Conservation (phyloP, 192 early-diverging fungal genomes). For the Hyaloraphidium curvatum region DNA sequence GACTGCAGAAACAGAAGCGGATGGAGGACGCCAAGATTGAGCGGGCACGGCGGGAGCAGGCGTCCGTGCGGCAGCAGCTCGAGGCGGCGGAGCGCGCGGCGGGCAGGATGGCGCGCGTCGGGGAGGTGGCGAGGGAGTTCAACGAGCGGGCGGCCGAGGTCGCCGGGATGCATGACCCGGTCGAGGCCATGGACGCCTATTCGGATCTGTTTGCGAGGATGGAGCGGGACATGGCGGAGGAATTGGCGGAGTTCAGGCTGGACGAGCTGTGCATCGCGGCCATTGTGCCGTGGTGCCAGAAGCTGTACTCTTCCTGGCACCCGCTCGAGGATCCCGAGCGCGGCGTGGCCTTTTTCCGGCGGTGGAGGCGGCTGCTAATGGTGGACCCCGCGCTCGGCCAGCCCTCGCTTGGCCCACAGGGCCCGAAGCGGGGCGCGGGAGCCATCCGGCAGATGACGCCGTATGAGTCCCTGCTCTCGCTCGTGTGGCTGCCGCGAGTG, state of each 20-base stretch:
- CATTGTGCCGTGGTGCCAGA: conserved; percentile 29
- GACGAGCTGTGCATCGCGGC: conserved; percentile 44
- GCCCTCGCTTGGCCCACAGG: no score
- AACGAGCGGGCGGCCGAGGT: no score
- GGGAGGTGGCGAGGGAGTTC: conserved; percentile 25
- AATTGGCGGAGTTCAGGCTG: conserved; percentile 34
- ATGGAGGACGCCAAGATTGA: conserved; percentile 24
- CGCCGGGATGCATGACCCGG: no score
- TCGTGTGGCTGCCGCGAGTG: conserved; percentile 55
- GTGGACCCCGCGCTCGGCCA: conserved; percentile 8
- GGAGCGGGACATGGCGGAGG: conserved; percentile 28
- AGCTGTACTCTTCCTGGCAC: conserved; percentile 32
- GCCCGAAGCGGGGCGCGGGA: no score
- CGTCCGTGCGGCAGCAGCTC: no score
- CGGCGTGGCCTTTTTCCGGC: conserved; percentile 24
- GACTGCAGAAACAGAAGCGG: conserved; percentile 31
- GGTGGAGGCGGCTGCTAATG: conserved; percentile 38
- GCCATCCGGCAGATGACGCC: conserved; percentile 33
- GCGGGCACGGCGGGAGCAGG: no score
- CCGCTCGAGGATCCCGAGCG: conserved; percentile 37
- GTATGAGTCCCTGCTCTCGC: conserved; percentile 57
- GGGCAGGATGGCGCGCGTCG: no score
- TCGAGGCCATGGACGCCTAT: no score
- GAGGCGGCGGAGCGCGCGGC: no score
- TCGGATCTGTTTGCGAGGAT: conserved; percentile 32